phyloP scores from a whole-genome alignment of 2,329 filamentous ascomycete genomes.

The Amylocarpus encephaloides region DNA sequence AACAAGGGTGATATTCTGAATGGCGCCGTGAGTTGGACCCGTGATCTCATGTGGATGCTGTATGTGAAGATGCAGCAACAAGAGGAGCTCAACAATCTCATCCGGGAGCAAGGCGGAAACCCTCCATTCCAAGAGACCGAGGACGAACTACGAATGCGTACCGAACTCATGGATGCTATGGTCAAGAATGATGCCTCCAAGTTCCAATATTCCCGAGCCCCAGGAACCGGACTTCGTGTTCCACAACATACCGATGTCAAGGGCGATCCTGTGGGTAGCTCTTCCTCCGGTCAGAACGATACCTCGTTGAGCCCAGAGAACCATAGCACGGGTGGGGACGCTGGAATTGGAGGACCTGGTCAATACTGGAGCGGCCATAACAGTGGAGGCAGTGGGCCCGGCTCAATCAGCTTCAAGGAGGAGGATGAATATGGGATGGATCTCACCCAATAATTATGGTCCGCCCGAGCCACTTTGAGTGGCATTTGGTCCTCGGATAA shows the following conservation, averaged over 20 bases:
- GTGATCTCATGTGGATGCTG: constrained; percentile 96
- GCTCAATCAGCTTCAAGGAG: constrained; percentile 74
- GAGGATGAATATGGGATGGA: constrained; percentile 94
- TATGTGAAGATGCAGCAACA: constrained; percentile 85
- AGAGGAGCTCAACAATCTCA: constrained; percentile 73
- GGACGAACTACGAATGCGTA: constrained; percentile 92
- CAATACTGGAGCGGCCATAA: constrained; percentile 64
- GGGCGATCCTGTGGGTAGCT: constrained; percentile 63
- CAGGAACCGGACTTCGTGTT: constrained; percentile 81
- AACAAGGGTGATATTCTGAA: constrained; percentile 99
- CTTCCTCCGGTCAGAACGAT: constrained; percentile 31
- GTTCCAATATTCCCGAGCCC: constrained; percentile 79
- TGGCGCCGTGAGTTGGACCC: constrained; percentile 92
- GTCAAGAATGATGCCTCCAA: constrained; percentile 65
- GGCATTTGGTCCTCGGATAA: constrained; percentile 6
- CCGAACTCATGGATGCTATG: constrained; percentile 81
- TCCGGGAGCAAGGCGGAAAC: constrained; percentile 64
- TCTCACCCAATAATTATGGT: constrained; percentile 39
- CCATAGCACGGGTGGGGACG: constrained; percentile 27
- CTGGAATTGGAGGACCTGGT: constrained; percentile 29
- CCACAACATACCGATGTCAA: constrained; percentile 89
- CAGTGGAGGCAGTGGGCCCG: constrained; percentile 64
- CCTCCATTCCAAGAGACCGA: constrained; percentile 81
- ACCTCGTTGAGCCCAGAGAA: constrained; percentile 48
- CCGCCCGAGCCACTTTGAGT: not conserved